Percentiles rank a stretch among this genome's conserved stretches.
phyloP scores from a whole-genome alignment of 2,329 filamentous ascomycete species.

The Eurotiales sp. region DNA sequence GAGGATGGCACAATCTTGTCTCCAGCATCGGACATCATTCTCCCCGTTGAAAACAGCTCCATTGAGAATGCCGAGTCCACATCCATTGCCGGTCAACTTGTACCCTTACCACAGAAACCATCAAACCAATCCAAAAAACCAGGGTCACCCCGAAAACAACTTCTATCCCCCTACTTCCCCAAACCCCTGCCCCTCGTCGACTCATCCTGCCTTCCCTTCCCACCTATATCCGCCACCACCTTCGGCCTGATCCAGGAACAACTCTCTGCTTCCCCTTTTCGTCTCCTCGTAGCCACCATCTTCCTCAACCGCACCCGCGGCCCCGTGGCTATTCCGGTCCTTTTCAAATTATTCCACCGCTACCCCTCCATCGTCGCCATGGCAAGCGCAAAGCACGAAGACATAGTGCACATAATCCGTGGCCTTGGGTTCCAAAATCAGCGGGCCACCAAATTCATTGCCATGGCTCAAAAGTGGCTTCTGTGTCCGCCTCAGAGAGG shows the following conservation, averaged over 20 bases:
- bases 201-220: slow-evolving; percentile 56
- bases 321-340: slow-evolving; percentile 68
- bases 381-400: slow-evolving; percentile 52
- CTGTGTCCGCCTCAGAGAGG: slow-evolving; percentile 58
- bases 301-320: slow-evolving; percentile 82
- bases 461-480: slow-evolving; percentile 67
- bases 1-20: no score
- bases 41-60: no score
- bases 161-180: slow-evolving; percentile 42
- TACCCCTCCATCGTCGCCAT: slow-evolving; percentile 67
- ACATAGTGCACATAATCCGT: slow-evolving; percentile 61
- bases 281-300: slow-evolving; percentile 74
- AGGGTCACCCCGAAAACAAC: slow-evolving; percentile 16
- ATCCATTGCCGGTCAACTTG: no score
- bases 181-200: slow-evolving; percentile 23
- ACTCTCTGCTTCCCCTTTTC: slow-evolving; percentile 70
- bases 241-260: slow-evolving; percentile 86
- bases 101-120: background rate
- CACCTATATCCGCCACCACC: slow-evolving; percentile 56
- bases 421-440: slow-evolving; percentile 68
- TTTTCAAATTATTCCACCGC: slow-evolving; percentile 62
- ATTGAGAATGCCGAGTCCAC: no score
- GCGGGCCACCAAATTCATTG: slow-evolving; percentile 65
- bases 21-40: no score
- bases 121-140: background rate